Evolutionary conservation across 1,139 yeast genomes (phyloP).

Genomic region (Yarrowia galli): DNA sequence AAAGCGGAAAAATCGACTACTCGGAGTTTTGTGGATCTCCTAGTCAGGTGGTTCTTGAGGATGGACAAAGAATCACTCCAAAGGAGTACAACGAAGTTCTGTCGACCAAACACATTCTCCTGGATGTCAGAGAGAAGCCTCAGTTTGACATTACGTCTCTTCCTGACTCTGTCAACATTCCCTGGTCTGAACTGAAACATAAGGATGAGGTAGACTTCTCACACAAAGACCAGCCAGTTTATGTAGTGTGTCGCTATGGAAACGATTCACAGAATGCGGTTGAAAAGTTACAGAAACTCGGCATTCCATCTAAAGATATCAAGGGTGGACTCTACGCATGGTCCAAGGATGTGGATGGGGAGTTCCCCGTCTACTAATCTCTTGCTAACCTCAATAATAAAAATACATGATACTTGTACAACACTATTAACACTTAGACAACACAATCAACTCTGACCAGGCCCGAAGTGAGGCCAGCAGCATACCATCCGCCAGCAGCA

Average conservation of each 20-base stretch:
- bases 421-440: slow-evolving; percentile 39
- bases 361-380: slow-evolving; percentile 69
- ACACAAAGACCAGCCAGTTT: slow-evolving; percentile 44
- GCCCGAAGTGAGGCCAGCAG: slow-evolving; percentile 73
- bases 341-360: slow-evolving; percentile 64
- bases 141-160: slow-evolving; percentile 75
- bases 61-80: slow-evolving; percentile 60
- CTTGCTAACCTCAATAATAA: neutral
- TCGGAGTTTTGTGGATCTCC: slow-evolving; percentile 75
- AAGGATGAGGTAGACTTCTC: slow-evolving; percentile 12
- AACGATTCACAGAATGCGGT: slow-evolving; percentile 90
- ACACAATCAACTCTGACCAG: slow-evolving; percentile 63
- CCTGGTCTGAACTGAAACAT: slow-evolving; percentile 58
- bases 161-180: slow-evolving; percentile 67
- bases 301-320: slow-evolving; percentile 56
- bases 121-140: slow-evolving; percentile 84
- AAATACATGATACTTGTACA: slow-evolving; percentile 6
- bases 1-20: slow-evolving; percentile 63
- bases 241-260: slow-evolving; percentile 82
- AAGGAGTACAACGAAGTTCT: slow-evolving; percentile 52
- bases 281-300: slow-evolving; percentile 45
- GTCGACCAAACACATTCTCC: slow-evolving; percentile 50
- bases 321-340: slow-evolving; percentile 80
- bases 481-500: slow-evolving; percentile 63
- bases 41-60: slow-evolving; percentile 52